Evolutionary conservation across 176 grass and related monocot genomes (phyloP), one percentile per base, ranked within the genome.

Genomic region (Ananas comosus): DNA sequence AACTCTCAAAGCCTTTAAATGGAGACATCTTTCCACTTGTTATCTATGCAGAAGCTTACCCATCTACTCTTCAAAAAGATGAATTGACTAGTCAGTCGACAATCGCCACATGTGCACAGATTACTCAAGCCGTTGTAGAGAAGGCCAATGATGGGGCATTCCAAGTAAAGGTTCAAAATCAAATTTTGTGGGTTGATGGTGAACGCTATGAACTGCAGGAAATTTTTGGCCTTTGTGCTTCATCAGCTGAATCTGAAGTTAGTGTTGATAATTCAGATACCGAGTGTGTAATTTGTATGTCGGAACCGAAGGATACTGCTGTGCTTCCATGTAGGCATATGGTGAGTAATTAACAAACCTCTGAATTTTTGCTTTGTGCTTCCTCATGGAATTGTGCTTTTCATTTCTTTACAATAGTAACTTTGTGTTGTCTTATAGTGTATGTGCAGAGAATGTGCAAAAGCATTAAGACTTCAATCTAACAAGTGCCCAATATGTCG

Each of bases 261-360:
- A 19, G 59, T 75, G 70, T 75, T 27, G 79, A 78, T 78, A 83
- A 91, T 74, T 70, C 80, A 74, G 80, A 80, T 10, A 90, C 85
- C 80, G 80, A 83, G 78, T 90, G 87, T 83, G 87, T 86, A 12
- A 80, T 90, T 72, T 90, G 83, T 48, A 83, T 90, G 48, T 86
- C 83, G 29, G 80, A 90, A 72, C 83, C 83, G 78, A 85, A 73
- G 64, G 83, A 86, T 74, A 86, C 83, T 18, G 80, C 83, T 52
- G 70, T 90, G 23, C 83, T 90, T 29, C 83, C 87, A 22, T 90
- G 87, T 67, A 77, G 87, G 64, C 87, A 90, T 73, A 90, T 90
- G 87, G 87, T 90, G 76, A 64, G 68, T 74, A n/a, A 50, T 42
- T 42, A 58, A 21, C 23, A 42, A 42, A 42, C 33, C 5, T 74